phyloP scores from a whole-genome alignment of 257 asterid genomes.

The Capsicum pubescens region DNA sequence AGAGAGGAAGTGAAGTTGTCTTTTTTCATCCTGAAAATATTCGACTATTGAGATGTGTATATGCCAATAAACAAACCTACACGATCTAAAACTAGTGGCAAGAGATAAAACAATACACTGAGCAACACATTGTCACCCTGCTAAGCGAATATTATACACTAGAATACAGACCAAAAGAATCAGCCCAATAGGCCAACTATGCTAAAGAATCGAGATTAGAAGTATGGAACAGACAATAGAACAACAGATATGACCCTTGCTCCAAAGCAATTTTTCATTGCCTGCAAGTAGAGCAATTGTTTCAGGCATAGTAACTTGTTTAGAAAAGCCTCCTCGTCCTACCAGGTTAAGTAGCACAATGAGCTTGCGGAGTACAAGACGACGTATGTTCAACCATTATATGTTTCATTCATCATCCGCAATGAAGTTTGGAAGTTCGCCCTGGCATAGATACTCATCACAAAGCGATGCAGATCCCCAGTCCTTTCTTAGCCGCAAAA shows the following conservation, averaged over 20 bases:
- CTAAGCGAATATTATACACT: constrained; percentile 19
- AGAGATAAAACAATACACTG: not conserved
- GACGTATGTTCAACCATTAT: not conserved
- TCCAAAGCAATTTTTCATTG: not conserved
- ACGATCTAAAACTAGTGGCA: not conserved
- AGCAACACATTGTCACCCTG: not conserved
- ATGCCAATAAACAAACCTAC: constrained; percentile 14
- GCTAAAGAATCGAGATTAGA: constrained; percentile 2
- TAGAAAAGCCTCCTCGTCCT: too few species aligned
- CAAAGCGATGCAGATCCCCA: constrained; percentile 93
- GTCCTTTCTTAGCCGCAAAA: constrained; percentile 80
- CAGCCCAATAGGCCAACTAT: constrained; percentile 13
- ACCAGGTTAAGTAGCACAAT: not conserved
- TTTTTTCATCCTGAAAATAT: not conserved
- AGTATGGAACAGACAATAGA: not conserved
- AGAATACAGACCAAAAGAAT: constrained; percentile 19
- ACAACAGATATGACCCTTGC: not conserved
- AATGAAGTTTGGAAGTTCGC: constrained; percentile 75
- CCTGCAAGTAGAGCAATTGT: not conserved
- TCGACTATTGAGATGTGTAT: constrained; percentile 12
- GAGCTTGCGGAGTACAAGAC: not conserved
- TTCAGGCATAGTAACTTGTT: not conserved
- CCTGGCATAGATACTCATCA: constrained; percentile 88
- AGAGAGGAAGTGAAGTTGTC: not conserved
- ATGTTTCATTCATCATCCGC: constrained; percentile 72